Conservation (phyloP, 345 rosid genomes). For the Eucalyptus cloeziana region DNA sequence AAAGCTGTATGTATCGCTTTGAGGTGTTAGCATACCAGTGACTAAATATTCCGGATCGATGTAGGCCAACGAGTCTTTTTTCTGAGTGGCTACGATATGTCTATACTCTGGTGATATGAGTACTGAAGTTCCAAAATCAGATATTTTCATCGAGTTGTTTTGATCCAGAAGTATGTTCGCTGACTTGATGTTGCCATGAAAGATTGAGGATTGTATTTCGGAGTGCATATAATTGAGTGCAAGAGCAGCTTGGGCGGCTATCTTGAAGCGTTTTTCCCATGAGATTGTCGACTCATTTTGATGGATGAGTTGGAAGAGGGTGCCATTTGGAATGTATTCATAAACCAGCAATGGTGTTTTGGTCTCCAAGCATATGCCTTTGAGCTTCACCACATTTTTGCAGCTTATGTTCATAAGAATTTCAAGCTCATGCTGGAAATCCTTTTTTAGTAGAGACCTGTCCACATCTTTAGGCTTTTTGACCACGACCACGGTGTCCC, state of each 20-base stretch:
- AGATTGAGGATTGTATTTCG: neutral
- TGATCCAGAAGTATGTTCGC: neutral
- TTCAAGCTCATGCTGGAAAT: neutral
- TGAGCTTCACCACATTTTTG: neutral
- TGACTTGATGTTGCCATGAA: neutral
- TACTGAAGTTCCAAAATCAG: neutral
- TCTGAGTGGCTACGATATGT: neutral
- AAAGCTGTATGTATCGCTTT: neutral
- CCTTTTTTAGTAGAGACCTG: neutral
- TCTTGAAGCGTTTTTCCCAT: neutral
- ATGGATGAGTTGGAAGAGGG: neutral
- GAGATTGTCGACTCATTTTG: accelerated
- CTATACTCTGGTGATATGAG: neutral
- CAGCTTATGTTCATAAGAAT: neutral
- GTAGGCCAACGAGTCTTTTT: neutral
- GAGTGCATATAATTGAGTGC: neutral
- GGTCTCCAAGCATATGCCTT: neutral
- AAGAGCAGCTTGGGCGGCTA: neutral
- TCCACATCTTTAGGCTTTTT: neutral
- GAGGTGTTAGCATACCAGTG: neutral
- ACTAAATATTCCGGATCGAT: neutral
- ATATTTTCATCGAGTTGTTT: neutral
- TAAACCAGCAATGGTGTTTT: neutral
- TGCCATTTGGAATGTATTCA: neutral
- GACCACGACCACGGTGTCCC: neutral